phyloP scores from a whole-genome alignment of 805 yeast genomes.

The Yarrowia bubula region DNA sequence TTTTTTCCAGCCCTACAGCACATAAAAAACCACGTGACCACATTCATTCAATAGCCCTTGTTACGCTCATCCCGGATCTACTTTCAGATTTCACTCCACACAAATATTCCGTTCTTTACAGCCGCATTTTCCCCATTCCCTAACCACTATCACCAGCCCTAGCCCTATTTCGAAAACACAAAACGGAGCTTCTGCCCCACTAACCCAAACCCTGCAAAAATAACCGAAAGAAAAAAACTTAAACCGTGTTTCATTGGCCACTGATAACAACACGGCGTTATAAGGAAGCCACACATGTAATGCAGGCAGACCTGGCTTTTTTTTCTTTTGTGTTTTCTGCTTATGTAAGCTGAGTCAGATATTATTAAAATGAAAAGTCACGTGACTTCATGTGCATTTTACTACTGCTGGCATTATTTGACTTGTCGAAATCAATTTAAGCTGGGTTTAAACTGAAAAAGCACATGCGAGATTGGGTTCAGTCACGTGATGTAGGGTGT shows the following conservation, averaged over 20 bases:
- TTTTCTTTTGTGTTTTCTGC: no score
- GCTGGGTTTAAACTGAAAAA: constrained; percentile 23
- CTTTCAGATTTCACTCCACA: no score
- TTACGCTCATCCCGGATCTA: background rate
- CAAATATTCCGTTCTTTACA: no score
- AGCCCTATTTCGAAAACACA: constrained; percentile 4
- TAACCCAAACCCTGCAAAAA: background rate
- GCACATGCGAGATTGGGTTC: constrained; percentile 18
- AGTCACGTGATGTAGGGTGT: background rate
- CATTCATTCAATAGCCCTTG: background rate
- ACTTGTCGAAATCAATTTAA: background rate
- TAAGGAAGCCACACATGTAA: background rate
- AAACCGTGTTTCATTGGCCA: constrained; percentile 23
- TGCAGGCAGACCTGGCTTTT: no score
- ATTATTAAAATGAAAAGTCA: background rate
- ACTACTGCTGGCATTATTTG: no score
- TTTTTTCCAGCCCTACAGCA: background rate
- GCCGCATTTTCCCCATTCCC: no score
- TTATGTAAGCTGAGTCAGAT: no score
- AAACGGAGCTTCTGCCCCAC: background rate
- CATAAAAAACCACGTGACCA: background rate
- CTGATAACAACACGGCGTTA: background rate
- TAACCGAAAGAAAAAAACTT: constrained; percentile 20
- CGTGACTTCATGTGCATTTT: no score
- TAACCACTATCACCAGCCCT: background rate